phyloP scores from a whole-genome alignment of 2,329 filamentous ascomycete genomes.

The Fusarium pseudocircinatum region DNA sequence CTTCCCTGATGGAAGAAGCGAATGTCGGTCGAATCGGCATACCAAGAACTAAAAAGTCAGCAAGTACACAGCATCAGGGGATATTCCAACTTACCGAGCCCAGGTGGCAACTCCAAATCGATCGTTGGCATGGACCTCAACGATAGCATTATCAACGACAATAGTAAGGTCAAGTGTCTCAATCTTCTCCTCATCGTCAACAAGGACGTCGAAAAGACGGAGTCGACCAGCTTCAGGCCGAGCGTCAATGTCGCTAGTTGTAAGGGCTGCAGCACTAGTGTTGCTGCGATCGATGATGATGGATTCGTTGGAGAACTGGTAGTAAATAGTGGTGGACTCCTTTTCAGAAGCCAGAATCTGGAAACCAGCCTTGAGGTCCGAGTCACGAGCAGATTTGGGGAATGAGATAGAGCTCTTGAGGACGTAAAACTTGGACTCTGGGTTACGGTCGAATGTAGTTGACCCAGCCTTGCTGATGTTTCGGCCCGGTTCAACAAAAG shows the following conservation, averaged over 20 bases:
- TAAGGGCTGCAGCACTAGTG: slow-evolving; percentile 52
- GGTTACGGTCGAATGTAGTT: slow-evolving; percentile 13
- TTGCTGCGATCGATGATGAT: slow-evolving; percentile 53
- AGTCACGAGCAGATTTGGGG: slow-evolving; percentile 46
- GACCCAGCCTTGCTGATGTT: slow-evolving; percentile 31
- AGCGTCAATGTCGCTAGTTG: slow-evolving; percentile 51
- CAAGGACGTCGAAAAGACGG: slow-evolving; percentile 51
- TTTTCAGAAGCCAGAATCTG: slow-evolving; percentile 52
- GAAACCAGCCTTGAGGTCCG: slow-evolving; percentile 52
- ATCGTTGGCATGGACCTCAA: slow-evolving; percentile 54
- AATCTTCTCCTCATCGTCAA: slow-evolving; percentile 42
- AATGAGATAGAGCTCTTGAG: slow-evolving; percentile 51
- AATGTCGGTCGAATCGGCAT: slow-evolving; percentile 47
- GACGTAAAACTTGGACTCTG: slow-evolving; percentile 51
- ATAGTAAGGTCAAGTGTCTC: slow-evolving; percentile 53
- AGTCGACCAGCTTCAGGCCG: slow-evolving; percentile 51
- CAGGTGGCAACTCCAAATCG: slow-evolving; percentile 55
- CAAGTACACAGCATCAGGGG: not conserved
- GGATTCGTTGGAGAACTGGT: slow-evolving; percentile 56
- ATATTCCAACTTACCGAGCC: slow-evolving; percentile 49
- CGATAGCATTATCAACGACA: slow-evolving; percentile 51
- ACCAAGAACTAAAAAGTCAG: slow-evolving; percentile 49
- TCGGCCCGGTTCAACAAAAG: slow-evolving; percentile 38
- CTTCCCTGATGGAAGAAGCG: slow-evolving; percentile 49
- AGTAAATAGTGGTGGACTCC: slow-evolving; percentile 55